A percentile compares a stretch with the other conserved stretches of the same genome.
These are phyloP conservation scores for Schizosaccharomyces versatilis DNA, from an alignment of 1,139 yeast species.

Conservation along the genomic window DNA sequence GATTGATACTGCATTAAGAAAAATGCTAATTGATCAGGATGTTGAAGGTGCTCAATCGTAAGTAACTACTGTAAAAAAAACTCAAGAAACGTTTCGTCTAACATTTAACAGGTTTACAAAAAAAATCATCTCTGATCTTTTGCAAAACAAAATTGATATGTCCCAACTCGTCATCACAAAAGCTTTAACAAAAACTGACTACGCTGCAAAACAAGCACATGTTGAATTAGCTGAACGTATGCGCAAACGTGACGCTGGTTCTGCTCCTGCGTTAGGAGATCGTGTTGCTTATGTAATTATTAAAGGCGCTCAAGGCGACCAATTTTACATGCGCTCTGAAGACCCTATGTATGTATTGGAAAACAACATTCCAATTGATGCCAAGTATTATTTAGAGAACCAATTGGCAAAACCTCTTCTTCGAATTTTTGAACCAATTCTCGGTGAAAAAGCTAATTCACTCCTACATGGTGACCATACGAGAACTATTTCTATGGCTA, in stretches of 20 bases:
- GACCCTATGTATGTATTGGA: constrained; percentile 88
- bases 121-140: constrained; percentile 66
- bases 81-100: not conserved
- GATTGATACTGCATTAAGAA: constrained; percentile 71
- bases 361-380: constrained; percentile 79
- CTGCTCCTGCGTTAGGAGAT: constrained; percentile 92
- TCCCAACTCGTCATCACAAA: constrained; percentile 87
- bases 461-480: constrained; percentile 60
- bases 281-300: constrained; percentile 94
- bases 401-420: constrained; percentile 81
- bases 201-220: constrained; percentile 92
- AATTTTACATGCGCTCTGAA: constrained; percentile 86
- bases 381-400: constrained; percentile 79
- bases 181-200: constrained; percentile 71
- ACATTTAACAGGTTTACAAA: constrained; percentile 20
- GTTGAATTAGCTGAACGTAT: constrained; percentile 89
- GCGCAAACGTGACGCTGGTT: constrained; percentile 90
- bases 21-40: constrained; percentile 69
- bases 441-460: constrained; percentile 74
- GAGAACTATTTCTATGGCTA: constrained; percentile 46
- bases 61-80: constrained; percentile 23
- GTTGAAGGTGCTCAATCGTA: constrained; percentile 59
- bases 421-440: constrained; percentile 84
- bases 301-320: constrained; percentile 57
- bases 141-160: constrained; percentile 79